Evolutionary conservation across 2,329 filamentous ascomycete species (phyloP).

Genomic region (Mycogone perniciosa): DNA sequence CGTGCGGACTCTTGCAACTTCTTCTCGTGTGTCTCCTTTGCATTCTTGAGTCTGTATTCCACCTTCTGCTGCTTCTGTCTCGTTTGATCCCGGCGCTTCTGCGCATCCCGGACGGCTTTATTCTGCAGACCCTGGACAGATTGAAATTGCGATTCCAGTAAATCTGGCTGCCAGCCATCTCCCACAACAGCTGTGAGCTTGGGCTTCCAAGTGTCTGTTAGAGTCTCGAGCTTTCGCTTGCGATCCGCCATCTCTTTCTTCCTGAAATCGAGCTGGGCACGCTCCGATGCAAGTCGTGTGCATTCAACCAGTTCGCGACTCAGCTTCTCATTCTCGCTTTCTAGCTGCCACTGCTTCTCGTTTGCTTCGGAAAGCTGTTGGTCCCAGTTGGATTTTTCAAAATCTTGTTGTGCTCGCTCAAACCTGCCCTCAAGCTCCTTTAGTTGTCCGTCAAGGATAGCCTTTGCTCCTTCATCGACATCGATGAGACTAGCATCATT

Average conservation of each 20-base stretch:
- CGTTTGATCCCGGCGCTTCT: slow-evolving; percentile 62
- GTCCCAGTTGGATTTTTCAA: slow-evolving; percentile 62
- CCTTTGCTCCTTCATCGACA: slow-evolving; percentile 79
- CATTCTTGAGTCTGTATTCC: slow-evolving; percentile 63
- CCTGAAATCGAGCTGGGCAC: slow-evolving; percentile 76
- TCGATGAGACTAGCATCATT: slow-evolving; percentile 64
- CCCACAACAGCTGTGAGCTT: slow-evolving; percentile 63
- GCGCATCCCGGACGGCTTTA: slow-evolving; percentile 54
- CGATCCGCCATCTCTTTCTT: slow-evolving; percentile 73
- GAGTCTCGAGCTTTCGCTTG: slow-evolving; percentile 67
- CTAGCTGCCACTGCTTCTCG: slow-evolving; percentile 58
- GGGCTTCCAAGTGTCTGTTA: slow-evolving; percentile 66
- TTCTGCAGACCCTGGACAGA: slow-evolving; percentile 51
- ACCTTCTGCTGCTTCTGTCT: slow-evolving; percentile 69
- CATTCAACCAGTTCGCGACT: slow-evolving; percentile 77
- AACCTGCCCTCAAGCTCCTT: slow-evolving; percentile 62
- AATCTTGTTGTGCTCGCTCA: slow-evolving; percentile 54
- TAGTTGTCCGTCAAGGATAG: slow-evolving; percentile 66
- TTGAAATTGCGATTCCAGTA: slow-evolving; percentile 66
- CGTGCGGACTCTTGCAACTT: slow-evolving; percentile 56
- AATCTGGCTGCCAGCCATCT: slow-evolving; percentile 59
- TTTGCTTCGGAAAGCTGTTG: slow-evolving; percentile 61
- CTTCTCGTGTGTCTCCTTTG: slow-evolving; percentile 57
- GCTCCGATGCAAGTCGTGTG: slow-evolving; percentile 71
- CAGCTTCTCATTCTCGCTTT: slow-evolving; percentile 65